Evolutionary conservation across 306 rosid species (phyloP).

Genomic region (Abrus precatorius): DNA sequence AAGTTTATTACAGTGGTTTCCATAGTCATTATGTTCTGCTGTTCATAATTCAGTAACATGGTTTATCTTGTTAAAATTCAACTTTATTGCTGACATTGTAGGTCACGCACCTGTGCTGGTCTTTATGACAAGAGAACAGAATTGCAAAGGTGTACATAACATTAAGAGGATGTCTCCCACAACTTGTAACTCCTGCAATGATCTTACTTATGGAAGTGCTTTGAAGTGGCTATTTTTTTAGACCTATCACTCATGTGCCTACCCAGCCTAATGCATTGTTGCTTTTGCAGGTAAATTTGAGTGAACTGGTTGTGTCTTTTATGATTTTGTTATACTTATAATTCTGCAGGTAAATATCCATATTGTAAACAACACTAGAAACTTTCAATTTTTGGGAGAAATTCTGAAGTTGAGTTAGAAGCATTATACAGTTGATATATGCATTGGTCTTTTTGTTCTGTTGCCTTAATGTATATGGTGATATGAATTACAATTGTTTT

Average conservation of each 20-base stretch:
- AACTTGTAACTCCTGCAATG: neutral
- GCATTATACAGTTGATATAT: neutral
- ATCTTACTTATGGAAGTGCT: slow-evolving; percentile 28
- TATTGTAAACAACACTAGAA: slow-evolving; percentile 17
- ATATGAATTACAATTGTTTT: neutral
- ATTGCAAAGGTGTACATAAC: slow-evolving; percentile 22
- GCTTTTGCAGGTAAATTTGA: slow-evolving; percentile 33
- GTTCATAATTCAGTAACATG: neutral
- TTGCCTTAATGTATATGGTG: slow-evolving; percentile 2
- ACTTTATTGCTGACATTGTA: slow-evolving; percentile 33
- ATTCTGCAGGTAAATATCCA: slow-evolving; percentile 36
- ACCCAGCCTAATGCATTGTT: slow-evolving; percentile 33
- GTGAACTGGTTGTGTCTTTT: neutral
- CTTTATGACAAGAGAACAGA: slow-evolving; percentile 17
- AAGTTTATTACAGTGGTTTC: neutral
- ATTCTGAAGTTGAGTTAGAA: neutral
- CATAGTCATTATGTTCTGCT: slow-evolving; percentile 1
- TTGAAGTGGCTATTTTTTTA: slow-evolving; percentile 22
- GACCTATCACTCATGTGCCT: slow-evolving; percentile 8
- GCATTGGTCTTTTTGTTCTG: neutral
- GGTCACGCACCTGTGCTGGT: slow-evolving; percentile 3
- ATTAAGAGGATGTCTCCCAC: slow-evolving; percentile 14
- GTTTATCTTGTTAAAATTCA: slow-evolving; percentile 6
- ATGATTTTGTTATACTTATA: neutral
- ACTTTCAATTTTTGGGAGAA: slow-evolving; percentile 6